Base-by-base conservation (phyloP, 177 flowering plant species). In the Vitis hybrid region DNA sequence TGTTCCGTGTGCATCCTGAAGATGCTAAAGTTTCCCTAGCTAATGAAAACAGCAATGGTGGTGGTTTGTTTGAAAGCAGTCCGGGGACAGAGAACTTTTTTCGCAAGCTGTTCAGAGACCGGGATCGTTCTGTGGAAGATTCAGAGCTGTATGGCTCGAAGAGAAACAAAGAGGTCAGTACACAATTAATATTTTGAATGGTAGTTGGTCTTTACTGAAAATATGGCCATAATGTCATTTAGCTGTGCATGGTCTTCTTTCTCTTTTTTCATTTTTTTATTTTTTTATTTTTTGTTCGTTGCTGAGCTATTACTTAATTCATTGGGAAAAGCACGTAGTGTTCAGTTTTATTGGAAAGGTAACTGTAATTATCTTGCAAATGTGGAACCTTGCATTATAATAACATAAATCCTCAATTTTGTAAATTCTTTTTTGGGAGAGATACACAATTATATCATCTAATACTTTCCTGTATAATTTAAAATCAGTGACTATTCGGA, bases 41-140 rank as follows among this genome's bases (percentile, higher is more conserved):
- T n/a, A 86, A 73, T 83, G 94, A 88, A 72, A 84, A 74, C 73
- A 76, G 75, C 66, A 81, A 73, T 61, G 58, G 69, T 73, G 84
- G 81, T 62, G 62, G 78, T 74, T 52, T 84, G 62, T 65, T 81
- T 73, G 99, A 90, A 71, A 87, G 97, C 78, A 96, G 98, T 78
- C 99, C 97, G 8, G 99, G 98, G 67, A 91, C 97, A 1, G 97
- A 93, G 74, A 93, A 80, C 23, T 93, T 96, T 75, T 93, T 96
- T 71, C 97, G 94, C 69, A 93, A 94, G 78, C 74, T 96, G 56
- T 93, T 96, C 72, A 86, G 90, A 74, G 99, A 95, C 71, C 94
- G 99, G 23, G 99, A 93, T 52, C 90, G 97, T 23, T 93, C 98
- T 32, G 77, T 96, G 67, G 98, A 96, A 78, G 97, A 96, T 74